Evolutionary conservation across 495 filamentous ascomycete species (phyloP).

Genomic region (Lophiostoma macrostomum): DNA sequence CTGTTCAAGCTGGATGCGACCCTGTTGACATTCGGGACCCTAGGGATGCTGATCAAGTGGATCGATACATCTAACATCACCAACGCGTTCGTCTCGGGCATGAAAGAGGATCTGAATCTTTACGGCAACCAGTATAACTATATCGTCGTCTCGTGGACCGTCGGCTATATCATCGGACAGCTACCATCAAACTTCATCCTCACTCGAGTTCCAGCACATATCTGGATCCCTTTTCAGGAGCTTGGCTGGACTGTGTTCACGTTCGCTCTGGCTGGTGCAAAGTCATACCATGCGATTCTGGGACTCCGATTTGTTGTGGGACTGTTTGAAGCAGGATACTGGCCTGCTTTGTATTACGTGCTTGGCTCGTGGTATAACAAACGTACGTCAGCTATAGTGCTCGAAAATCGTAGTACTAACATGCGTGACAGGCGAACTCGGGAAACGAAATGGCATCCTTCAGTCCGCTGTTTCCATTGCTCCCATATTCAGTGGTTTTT

Average conservation of each 20-base stretch:
- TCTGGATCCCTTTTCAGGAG: slow-evolving; percentile 15
- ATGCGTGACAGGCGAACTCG: slow-evolving; percentile 8
- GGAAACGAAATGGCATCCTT: slow-evolving; percentile 8
- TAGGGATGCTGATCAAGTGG: slow-evolving; percentile 14
- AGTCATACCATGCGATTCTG: neutral
- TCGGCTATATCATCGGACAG: slow-evolving; percentile 16
- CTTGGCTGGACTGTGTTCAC: slow-evolving; percentile 12
- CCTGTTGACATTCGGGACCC: slow-evolving; percentile 4
- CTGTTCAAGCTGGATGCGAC: slow-evolving; percentile 12
- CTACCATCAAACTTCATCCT: slow-evolving; percentile 6
- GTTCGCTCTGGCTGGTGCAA: slow-evolving; percentile 6
- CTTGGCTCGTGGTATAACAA: slow-evolving; percentile 6
- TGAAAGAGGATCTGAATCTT: slow-evolving; percentile 17
- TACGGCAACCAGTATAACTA: slow-evolving; percentile 11
- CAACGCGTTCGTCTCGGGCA: slow-evolving; percentile 17
- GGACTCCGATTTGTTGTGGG: slow-evolving; percentile 6
- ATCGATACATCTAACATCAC: slow-evolving; percentile 12
- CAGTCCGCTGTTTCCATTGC: neutral
- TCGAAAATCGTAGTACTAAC: too few species aligned
- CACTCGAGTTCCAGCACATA: slow-evolving; percentile 9
- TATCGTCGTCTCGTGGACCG: slow-evolving; percentile 10
- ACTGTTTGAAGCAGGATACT: slow-evolving; percentile 1
- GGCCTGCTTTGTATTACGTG: slow-evolving; percentile 1
- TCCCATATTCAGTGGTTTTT: slow-evolving; percentile 8
- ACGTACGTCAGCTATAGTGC: too few species aligned